Conservation (phyloP, 129 eudicot genomes). For the Saussurea involucrata region DNA sequence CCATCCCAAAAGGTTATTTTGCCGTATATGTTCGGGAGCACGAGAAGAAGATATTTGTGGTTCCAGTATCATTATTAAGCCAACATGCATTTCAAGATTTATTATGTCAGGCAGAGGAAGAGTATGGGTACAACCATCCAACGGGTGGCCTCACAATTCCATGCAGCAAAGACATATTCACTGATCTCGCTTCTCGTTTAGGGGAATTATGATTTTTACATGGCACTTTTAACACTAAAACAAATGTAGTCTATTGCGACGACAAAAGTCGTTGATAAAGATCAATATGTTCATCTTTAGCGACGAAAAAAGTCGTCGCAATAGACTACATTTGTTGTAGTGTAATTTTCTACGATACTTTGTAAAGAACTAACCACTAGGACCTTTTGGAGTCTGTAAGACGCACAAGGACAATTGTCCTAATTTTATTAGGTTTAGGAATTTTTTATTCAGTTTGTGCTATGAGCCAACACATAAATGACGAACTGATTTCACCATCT, state of each 20-base stretch:
- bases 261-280: too few species aligned
- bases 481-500: not conserved
- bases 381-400: not conserved
- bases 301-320: too few species aligned
- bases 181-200: constrained; percentile 18
- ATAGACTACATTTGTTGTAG: too few species aligned
- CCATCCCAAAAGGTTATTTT: constrained; percentile 36
- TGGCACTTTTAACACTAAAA: too few species aligned
- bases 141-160: constrained; percentile 32
- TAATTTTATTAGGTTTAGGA: not conserved
- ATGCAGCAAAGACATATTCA: constrained; percentile 23
- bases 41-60: constrained; percentile 34
- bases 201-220: not conserved
- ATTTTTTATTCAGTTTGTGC: not conserved
- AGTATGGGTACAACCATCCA: constrained; percentile 44
- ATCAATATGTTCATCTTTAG: too few species aligned
- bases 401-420: not conserved
- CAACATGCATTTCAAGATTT: not conserved
- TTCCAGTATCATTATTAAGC: constrained; percentile 20
- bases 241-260: too few species aligned
- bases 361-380: not conserved
- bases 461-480: not conserved
- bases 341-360: not conserved
- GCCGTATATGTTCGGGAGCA: constrained; percentile 37
- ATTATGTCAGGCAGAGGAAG: constrained; percentile 4